Evolutionary conservation across 495 filamentous ascomycete genomes (phyloP).

Genomic region (Pyrenopolyporus hunteri): DNA sequence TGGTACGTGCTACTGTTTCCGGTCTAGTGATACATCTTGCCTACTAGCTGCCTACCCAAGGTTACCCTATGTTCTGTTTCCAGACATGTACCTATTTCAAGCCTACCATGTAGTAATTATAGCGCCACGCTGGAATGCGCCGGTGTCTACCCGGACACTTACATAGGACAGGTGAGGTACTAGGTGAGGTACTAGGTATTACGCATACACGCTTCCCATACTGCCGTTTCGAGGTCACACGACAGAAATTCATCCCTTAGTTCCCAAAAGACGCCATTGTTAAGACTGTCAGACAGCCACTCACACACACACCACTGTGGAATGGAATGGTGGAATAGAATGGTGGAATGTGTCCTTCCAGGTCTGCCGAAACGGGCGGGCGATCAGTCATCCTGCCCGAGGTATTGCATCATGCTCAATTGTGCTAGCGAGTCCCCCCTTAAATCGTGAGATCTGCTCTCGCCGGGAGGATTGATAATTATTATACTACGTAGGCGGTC

Average conservation of each 20-base stretch:
- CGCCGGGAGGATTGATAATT: conserved; percentile 5
- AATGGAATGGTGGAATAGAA: no score
- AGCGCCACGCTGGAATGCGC: conserved; percentile 26
- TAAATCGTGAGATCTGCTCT: conserved; percentile 33
- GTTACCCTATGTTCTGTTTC: no score
- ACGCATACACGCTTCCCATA: no score
- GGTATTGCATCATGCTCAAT: conserved; percentile 42
- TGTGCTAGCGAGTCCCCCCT: not conserved
- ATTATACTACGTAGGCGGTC: not conserved
- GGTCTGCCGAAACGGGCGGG: conserved; percentile 38
- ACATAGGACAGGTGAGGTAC: no score
- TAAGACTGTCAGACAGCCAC: conserved; percentile 27
- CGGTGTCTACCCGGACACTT: no score
- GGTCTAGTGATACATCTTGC: conserved; percentile 3
- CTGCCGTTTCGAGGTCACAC: conserved; percentile 37
- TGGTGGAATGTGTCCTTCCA: conserved; percentile 41
- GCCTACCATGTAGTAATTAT: no score
- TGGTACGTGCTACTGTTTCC: conserved; percentile 20
- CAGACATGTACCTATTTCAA: no score
- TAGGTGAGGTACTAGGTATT: no score
- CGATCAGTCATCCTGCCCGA: conserved; percentile 36
- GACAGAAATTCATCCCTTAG: conserved; percentile 28
- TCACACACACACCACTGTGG: conserved; percentile 7
- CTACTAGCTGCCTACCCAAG: no score
- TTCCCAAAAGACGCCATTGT: conserved; percentile 3